phyloP scores from a whole-genome alignment of 331 rosid genomes.

The Dryas integrifolia region DNA sequence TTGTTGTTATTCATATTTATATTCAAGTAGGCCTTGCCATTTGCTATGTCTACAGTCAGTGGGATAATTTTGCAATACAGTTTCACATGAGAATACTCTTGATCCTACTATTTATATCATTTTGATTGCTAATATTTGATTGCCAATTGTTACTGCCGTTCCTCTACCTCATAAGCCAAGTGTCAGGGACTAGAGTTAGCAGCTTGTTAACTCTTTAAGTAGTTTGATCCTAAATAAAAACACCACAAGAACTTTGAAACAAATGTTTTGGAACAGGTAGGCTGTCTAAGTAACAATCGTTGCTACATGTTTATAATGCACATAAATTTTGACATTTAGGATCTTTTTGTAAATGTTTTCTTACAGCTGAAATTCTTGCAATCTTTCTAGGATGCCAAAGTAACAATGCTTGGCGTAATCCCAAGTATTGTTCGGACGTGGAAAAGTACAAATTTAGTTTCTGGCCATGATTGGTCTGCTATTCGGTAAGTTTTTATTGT shows the following conservation, averaged over 20 bases:
- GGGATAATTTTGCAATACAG: background rate
- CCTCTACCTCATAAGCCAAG: background rate
- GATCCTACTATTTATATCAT: background rate
- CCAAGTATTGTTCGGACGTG: conserved; percentile 90
- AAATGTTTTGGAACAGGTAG: background rate
- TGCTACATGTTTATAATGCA: background rate
- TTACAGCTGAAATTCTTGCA: conserved; percentile 18
- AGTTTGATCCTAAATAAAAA: background rate
- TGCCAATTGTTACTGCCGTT: background rate
- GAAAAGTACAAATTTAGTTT: conserved; percentile 65
- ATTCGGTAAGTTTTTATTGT: conserved; percentile 61
- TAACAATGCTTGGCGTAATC: conserved; percentile 94
- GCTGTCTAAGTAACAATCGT: background rate
- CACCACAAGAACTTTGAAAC: background rate
- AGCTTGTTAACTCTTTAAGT: background rate
- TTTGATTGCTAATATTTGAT: background rate
- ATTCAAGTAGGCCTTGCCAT: background rate
- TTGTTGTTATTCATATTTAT: background rate
- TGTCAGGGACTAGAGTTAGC: background rate
- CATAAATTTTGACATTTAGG: background rate
- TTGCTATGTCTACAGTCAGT: background rate
- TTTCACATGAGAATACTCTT: background rate
- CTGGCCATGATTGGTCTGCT: conserved; percentile 82
- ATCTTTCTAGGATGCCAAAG: conserved; percentile 75
- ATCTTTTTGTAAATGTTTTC: conserved; percentile 3